Conservation (phyloP, 345 rosid genomes). For the Lagerstroemia speciosa region DNA sequence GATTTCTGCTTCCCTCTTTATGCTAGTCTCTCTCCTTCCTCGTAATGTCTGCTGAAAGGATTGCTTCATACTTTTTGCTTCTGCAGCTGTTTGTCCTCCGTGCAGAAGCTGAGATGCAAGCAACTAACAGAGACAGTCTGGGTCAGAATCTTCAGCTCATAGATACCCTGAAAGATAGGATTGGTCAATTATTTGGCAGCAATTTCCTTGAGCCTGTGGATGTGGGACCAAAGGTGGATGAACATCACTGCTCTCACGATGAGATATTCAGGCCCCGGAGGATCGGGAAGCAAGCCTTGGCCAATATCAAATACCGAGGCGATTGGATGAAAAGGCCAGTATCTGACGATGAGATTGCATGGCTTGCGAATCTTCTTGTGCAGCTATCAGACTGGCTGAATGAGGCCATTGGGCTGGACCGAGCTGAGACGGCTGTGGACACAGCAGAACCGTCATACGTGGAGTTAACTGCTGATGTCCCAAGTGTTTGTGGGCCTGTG, state of each 20-base stretch:
- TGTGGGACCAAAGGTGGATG: constrained; percentile 28
- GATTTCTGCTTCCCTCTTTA: neutral
- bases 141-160: constrained; percentile 33
- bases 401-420: constrained; percentile 53
- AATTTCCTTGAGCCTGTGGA: constrained; percentile 37
- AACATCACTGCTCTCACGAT: constrained; percentile 35
- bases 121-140: constrained; percentile 36
- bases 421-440: constrained; percentile 16
- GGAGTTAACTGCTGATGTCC: constrained; percentile 28
- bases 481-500: constrained; percentile 25
- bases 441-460: constrained; percentile 41
- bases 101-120: constrained; percentile 81
- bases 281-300: constrained; percentile 33
- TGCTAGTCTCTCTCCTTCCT: neutral
- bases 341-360: constrained; percentile 69
- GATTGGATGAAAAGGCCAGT: constrained; percentile 88
- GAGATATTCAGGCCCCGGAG: constrained; percentile 77
- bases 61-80: constrained; percentile 9
- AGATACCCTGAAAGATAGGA: constrained; percentile 45
- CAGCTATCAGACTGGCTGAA: constrained; percentile 58
- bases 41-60: neutral
- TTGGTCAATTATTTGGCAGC: constrained; percentile 55
- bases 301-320: constrained; percentile 50
- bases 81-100: constrained; percentile 79
- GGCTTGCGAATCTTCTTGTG: constrained; percentile 68